Evolutionary conservation across 352 stramenopile genomes (phyloP), one percentile per base, ranked within the genome.

Genomic region (Globisporangium viniferum): DNA sequence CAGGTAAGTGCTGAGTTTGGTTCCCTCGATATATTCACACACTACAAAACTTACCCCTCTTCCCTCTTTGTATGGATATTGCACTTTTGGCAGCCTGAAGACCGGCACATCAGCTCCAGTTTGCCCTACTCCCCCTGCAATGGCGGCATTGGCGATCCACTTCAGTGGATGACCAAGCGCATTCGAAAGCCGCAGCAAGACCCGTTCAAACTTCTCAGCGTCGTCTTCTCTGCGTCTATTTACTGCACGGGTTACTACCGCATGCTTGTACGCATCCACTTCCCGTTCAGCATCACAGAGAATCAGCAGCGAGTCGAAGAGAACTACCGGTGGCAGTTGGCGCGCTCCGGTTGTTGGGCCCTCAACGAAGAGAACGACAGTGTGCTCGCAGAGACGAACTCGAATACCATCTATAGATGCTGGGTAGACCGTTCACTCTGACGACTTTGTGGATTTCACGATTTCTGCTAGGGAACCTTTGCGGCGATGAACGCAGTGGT

Each of bases 401-500:
- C 12, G 44, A 51, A 51, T 22, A 20, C 5, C 41, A 15, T 5
- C 41, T 48, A 8, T n/a, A 46, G 41, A 6, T n/a, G 41, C 41
- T 15, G 5, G 14, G 41, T n/a, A 20, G 14, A 3, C 41, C 8
- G 15, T 5, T 22, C 8, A n/a, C 9, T n/a, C 18, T 22, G 44
- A 12, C 18, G 22, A 22, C 4, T 64, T 36, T 44, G 53, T 22
- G 22, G 3, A 49, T n/a, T 51, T 51, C 3, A 18, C 18, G 20
- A 51, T 51, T 51, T 51, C 5, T 22, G 9, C n/a, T 58, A 62
- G 53, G 70, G 69, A 48, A 61, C 51, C 1, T 73, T 67, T 14
- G 33, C 63, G 39, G 60, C 65, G 48, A 55, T 79, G 60, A 33
- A 69, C 20, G 65, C 58, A 24, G 65, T 70, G 14, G 35, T 72